Percentiles rank a stretch among this genome's conserved stretches.
Conservation (phyloP, 768 basidiomycete genomes). For the Termitomyces sp. region DNA sequence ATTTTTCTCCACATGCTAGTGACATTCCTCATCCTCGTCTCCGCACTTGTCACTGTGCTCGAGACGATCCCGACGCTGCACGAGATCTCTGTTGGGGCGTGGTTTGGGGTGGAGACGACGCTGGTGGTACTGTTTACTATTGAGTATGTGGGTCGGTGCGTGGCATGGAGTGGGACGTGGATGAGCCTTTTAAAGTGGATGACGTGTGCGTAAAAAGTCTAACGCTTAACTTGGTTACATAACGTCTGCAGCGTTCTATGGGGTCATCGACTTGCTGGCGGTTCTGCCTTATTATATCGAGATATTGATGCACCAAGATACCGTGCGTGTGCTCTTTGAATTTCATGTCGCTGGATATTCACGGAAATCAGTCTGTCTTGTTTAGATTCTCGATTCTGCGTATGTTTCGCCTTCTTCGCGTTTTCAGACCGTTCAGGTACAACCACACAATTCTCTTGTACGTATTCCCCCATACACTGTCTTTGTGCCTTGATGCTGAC, state of each 20-base stretch:
- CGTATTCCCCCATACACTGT: constrained; percentile 22
- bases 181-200: constrained; percentile 56
- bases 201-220: constrained; percentile 43
- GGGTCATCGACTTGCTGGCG: constrained; percentile 79
- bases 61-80: constrained; percentile 80
- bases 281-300: constrained; percentile 90
- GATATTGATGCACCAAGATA: constrained; percentile 78
- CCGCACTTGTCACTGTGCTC: constrained; percentile 70
- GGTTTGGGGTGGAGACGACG: constrained; percentile 87
- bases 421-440: constrained; percentile 86
- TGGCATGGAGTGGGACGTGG: constrained; percentile 76
- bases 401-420: constrained; percentile 83
- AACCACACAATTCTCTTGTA: constrained; percentile 79
- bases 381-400: constrained; percentile 90
- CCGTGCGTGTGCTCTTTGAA: constrained; percentile 40
- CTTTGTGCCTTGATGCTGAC: not conserved
- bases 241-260: constrained; percentile 58
- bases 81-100: constrained; percentile 58
- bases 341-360: not conserved
- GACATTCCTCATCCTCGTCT: constrained; percentile 68
- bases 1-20: constrained; percentile 70
- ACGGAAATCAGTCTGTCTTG: constrained; percentile 54
- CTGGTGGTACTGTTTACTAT: constrained; percentile 83
- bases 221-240: constrained; percentile 8
- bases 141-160: constrained; percentile 59